Conservation (phyloP, 2,329 filamentous ascomycete species). For the Podosphaera xanthii region DNA sequence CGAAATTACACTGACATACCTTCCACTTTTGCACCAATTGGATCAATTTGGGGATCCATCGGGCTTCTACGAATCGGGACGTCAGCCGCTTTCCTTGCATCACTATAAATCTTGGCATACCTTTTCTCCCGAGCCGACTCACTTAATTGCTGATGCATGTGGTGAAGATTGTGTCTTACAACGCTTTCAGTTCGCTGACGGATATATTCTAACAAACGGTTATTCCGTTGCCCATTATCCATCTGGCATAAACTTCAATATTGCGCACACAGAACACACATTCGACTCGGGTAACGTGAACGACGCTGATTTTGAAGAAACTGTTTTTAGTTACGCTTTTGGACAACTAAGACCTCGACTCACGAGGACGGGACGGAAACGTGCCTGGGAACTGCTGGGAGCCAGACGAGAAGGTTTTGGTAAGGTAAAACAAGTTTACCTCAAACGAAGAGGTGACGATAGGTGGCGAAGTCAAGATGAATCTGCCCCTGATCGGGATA, state of each 20-base stretch:
- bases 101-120: slow-evolving; percentile 16
- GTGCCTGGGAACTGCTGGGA: slow-evolving; percentile 29
- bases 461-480: slow-evolving; percentile 22
- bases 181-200: slow-evolving; percentile 14
- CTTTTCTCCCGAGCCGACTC: slow-evolving; percentile 8
- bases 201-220: slow-evolving; percentile 14
- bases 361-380: slow-evolving; percentile 25
- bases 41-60: slow-evolving; percentile 15
- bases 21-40: slow-evolving; percentile 12
- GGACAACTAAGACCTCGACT: slow-evolving; percentile 25
- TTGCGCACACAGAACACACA: slow-evolving; percentile 12
- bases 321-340: slow-evolving; percentile 20
- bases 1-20: slow-evolving; percentile 11
- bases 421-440: slow-evolving; percentile 29
- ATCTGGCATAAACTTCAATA: slow-evolving; percentile 14
- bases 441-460: slow-evolving; percentile 27
- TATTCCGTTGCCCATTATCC: slow-evolving; percentile 10
- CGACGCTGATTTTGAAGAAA: slow-evolving; percentile 13
- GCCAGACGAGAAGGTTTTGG: slow-evolving; percentile 25
- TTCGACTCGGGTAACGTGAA: slow-evolving; percentile 9
- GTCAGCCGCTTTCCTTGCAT: slow-evolving; percentile 12
- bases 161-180: slow-evolving; percentile 16
- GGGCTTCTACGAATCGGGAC: slow-evolving; percentile 16
- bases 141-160: slow-evolving; percentile 14
- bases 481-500: slow-evolving; percentile 8